These are phyloP conservation scores for Lentinula lateritia DNA, from an alignment of 768 basidiomycete genomes.

Conservation along the genomic window DNA sequence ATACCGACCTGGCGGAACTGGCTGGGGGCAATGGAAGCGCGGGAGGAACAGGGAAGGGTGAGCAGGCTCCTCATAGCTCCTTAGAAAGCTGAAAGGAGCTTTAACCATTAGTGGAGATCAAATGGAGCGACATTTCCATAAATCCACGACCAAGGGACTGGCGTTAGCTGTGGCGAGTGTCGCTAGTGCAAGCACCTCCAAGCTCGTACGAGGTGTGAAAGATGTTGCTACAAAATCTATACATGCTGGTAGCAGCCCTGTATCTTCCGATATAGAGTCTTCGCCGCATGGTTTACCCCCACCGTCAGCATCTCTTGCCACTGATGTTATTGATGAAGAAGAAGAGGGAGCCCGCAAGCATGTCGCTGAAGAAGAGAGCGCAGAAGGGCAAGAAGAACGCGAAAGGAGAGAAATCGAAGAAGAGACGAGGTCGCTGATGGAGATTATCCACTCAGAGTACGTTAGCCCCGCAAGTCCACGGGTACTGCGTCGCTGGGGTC, in stretches of 20 bases:
- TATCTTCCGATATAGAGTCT: background rate
- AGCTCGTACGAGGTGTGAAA: background rate
- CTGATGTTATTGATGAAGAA: background rate
- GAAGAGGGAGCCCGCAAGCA: background rate
- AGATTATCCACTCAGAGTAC: slow-evolving; percentile 35
- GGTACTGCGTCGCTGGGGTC: slow-evolving; percentile 33
- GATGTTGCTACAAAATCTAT: background rate
- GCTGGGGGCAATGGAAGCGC: slow-evolving; percentile 3
- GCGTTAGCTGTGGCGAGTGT: background rate
- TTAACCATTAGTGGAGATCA: background rate
- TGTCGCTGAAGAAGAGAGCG: slow-evolving; percentile 23
- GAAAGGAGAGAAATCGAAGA: slow-evolving; percentile 14
- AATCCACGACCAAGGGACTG: background rate
- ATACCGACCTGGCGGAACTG: slow-evolving; percentile 10
- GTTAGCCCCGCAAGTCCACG: slow-evolving; percentile 34
- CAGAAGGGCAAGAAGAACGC: slow-evolving; percentile 12
- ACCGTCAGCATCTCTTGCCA: background rate
- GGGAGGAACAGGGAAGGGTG: background rate
- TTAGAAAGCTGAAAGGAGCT: background rate
- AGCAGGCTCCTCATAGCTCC: background rate
- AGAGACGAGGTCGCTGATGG: slow-evolving; percentile 26
- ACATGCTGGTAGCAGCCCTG: background rate
- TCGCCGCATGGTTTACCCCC: background rate
- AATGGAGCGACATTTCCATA: background rate
- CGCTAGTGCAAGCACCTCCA: background rate